Evolutionary conservation across 1,284 basidiomycete species (phyloP), one percentile per base, ranked within the genome.

Genomic region (Xanthoconium separans): DNA sequence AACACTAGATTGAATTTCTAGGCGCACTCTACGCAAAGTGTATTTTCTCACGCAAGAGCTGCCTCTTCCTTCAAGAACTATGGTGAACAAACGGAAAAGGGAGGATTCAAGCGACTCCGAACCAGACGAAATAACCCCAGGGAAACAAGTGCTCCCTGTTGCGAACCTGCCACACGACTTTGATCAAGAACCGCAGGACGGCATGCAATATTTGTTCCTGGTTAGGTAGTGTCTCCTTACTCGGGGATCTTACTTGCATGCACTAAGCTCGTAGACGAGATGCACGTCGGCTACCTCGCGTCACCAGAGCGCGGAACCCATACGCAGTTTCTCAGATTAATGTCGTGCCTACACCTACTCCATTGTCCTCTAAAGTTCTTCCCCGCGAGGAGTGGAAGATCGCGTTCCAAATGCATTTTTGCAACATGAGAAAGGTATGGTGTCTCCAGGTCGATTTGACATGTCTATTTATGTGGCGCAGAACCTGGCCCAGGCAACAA

Each of bases 181-280:
- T 65, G 72, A 81, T 57, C 83, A 78, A 24, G 78, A 78, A 49
- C 90, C 90, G 1, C 69, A 73, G 63, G 85, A 93, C 69, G 90
- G 91, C 3, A 62, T 88, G 77, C 80, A 93, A 64, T 93, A 93
- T 67, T 75, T 93, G 34, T 91, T 91, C 68, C 83, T 83, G 49
- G 90, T 93, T 48, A 80, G 89, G 89, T 89, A 68, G 33, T 13
- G 27, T 54, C 42, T 44, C 29, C n/a, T 47, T 50, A 31, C 20
- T 59, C 51, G 73, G 60, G 3, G 31, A 30, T 52, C 43, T 31
- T 36, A 34, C 55, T 18, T 24, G 53, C 37, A 16, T 59, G 59
- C 52, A 48, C 36, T 36, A 30, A 36, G 18, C 39, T 22, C 57
- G 44, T 44, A 91, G 87, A 60, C 83, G 88, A 54, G 84, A 89